These are phyloP conservation scores for Immersiporthe knoxdaviesiana DNA, from an alignment of 2,329 filamentous ascomycete genomes.

Conservation along the genomic window DNA sequence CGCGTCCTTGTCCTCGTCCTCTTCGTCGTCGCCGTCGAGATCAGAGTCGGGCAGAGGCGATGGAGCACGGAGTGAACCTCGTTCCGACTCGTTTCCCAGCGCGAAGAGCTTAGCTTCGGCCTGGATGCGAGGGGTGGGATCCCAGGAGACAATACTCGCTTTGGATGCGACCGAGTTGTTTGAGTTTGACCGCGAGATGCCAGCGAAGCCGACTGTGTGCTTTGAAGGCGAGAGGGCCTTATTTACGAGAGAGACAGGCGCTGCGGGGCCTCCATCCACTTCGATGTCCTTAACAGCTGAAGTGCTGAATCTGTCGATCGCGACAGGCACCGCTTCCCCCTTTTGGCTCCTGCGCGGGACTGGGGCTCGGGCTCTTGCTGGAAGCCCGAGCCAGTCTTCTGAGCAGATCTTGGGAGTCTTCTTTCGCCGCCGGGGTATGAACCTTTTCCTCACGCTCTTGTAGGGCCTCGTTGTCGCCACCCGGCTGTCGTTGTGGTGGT, in stretches of 20 bases:
- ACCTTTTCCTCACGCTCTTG: conserved; percentile 31
- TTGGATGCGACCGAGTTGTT: conserved; percentile 26
- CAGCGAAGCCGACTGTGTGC: conserved; percentile 52
- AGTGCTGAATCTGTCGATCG: not conserved
- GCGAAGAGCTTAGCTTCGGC: conserved; percentile 61
- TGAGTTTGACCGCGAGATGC: conserved; percentile 31
- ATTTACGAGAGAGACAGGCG: conserved; percentile 5
- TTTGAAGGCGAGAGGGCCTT: conserved; percentile 33
- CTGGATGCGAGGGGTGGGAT: conserved; percentile 60
- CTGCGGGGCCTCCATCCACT: not conserved
- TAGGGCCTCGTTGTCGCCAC: conserved; percentile 17
- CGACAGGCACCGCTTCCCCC: conserved; percentile 15
- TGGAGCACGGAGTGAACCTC: conserved; percentile 55
- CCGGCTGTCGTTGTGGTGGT: conserved; percentile 25
- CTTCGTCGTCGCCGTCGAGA: conserved; percentile 28
- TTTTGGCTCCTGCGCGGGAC: conserved; percentile 41
- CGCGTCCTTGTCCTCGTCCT: conserved; percentile 33
- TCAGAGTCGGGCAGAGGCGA: conserved; percentile 45
- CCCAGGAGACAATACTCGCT: conserved; percentile 35
- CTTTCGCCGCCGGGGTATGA: conserved; percentile 35
- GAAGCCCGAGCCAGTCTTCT: conserved; percentile 53
- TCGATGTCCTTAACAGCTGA: conserved; percentile 7
- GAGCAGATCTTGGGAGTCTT: conserved; percentile 53
- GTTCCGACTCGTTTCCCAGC: conserved; percentile 60
- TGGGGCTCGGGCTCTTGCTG: conserved; percentile 41